Percentiles rank a stretch among this genome's conserved stretches.
These are phyloP conservation scores for Escovopsis sp. DNA, from an alignment of 2,329 filamentous ascomycete species.

Conservation along the genomic window DNA sequence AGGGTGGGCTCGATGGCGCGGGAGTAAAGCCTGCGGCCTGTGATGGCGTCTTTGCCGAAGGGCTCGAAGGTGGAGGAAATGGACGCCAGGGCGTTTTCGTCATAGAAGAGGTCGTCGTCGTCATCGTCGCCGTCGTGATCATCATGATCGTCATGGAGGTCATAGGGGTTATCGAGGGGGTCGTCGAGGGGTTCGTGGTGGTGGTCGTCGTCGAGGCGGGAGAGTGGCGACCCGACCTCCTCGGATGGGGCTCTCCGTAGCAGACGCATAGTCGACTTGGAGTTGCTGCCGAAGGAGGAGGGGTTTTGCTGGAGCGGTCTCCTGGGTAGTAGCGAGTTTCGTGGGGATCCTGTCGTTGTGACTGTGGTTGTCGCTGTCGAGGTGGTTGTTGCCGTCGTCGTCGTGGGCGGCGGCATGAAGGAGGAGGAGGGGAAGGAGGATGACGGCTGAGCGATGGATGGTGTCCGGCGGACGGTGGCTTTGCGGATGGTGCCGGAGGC, in stretches of 20 bases:
- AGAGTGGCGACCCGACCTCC: too few species aligned
- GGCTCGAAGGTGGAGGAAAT: constrained; percentile 33
- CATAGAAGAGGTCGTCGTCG: constrained; percentile 28
- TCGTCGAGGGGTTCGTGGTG: too few species aligned
- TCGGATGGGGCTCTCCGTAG: constrained; percentile 39
- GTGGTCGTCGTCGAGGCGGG: too few species aligned
- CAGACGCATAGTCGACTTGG: constrained; percentile 76
- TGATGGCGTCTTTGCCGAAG: constrained; percentile 62
- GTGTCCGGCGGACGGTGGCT: constrained; percentile 36
- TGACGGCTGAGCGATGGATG: constrained; percentile 25
- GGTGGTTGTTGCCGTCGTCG: constrained; percentile 44
- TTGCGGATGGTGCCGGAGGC: constrained; percentile 42
- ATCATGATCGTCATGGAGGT: too few species aligned
- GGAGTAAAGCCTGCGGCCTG: constrained; percentile 68
- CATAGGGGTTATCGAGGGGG: too few species aligned
- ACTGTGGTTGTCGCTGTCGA: too few species aligned
- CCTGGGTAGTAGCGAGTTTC: constrained; percentile 35
- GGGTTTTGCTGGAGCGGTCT: constrained; percentile 67
- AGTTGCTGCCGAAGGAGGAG: constrained; percentile 88
- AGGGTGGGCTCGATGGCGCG: constrained; percentile 72
- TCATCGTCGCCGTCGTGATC: constrained; percentile 43
- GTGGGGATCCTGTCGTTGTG: constrained; percentile 64
- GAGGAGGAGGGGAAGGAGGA: constrained; percentile 17
- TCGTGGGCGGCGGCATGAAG: too few species aligned
- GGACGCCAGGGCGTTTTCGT: constrained; percentile 46